phyloP scores from a whole-genome alignment of 106 monocot genomes.

The Allium cepa region DNA sequence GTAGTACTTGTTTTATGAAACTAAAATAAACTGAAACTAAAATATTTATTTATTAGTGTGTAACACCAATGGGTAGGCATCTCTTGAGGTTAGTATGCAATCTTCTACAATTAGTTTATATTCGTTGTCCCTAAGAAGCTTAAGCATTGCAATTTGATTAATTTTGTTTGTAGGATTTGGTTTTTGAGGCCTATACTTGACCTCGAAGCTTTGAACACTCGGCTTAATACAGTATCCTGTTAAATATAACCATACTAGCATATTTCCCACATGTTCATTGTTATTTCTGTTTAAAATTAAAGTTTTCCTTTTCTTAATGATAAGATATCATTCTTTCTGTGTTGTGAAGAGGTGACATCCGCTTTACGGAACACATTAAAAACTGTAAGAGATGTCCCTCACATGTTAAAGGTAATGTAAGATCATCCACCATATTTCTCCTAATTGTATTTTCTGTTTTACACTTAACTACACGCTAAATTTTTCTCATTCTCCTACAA shows the following conservation, averaged over 20 bases:
- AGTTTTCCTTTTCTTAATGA: slow-evolving; percentile 12
- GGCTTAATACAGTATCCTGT: slow-evolving; percentile 86
- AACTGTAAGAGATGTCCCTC: slow-evolving; percentile 66
- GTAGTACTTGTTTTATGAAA: not conserved
- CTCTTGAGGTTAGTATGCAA: slow-evolving; percentile 55
- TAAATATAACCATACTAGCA: not conserved
- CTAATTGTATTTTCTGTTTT: not conserved
- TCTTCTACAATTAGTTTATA: not conserved
- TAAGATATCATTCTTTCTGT: slow-evolving; percentile 91
- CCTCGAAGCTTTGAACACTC: slow-evolving; percentile 58
- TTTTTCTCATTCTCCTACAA: not conserved
- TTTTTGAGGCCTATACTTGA: slow-evolving; percentile 84
- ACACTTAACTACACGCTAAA: not conserved
- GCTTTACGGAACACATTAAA: slow-evolving; percentile 78
- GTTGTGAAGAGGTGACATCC: slow-evolving; percentile 78
- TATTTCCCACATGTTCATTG: no score
- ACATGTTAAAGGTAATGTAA: slow-evolving; percentile 63
- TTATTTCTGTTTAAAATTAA: no score
- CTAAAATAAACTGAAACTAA: slow-evolving; percentile 12
- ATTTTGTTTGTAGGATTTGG: slow-evolving; percentile 46
- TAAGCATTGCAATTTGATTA: not conserved
- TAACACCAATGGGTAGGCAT: slow-evolving; percentile 90
- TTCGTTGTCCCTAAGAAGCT: not conserved
- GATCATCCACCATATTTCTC: not conserved
- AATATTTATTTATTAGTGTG: slow-evolving; percentile 50